A percentile compares a stretch with the other conserved stretches of the same genome.
phyloP scores from a whole-genome alignment of 1,284 basidiomycete species.

The Porogramme epimiltina region DNA sequence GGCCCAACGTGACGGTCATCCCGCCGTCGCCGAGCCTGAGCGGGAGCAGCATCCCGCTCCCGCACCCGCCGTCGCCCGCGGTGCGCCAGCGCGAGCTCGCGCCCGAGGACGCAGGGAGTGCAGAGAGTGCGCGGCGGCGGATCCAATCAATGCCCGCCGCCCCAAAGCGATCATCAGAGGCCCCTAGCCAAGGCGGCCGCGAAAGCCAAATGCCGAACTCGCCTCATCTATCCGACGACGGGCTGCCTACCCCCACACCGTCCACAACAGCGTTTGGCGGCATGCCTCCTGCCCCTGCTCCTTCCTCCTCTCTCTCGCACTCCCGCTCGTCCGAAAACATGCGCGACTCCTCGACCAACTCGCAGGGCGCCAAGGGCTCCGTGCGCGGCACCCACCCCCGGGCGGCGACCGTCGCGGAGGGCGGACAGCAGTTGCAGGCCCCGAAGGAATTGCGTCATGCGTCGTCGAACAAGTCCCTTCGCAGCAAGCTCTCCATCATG shows the following conservation, averaged over 20 bases:
- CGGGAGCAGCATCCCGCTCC: conserved; percentile 23
- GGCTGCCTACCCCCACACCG: conserved; percentile 34
- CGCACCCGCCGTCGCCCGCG: conserved; percentile 4
- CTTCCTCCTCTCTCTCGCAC: conserved; percentile 28
- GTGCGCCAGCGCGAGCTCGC: conserved; percentile 9
- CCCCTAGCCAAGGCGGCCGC: neutral
- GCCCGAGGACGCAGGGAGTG: conserved; percentile 1
- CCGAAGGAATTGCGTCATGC: conserved; percentile 23
- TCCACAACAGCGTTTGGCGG: conserved; percentile 26
- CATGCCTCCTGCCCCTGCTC: conserved; percentile 17
- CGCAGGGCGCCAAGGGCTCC: conserved; percentile 12
- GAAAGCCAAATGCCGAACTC: conserved; percentile 5
- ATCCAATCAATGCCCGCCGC: conserved; percentile 21
- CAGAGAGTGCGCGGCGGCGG: conserved; percentile 18
- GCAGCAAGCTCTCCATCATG: conserved; percentile 29
- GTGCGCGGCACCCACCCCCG: conserved; percentile 17
- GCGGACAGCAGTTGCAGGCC: conserved; percentile 13
- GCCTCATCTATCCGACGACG: conserved; percentile 26
- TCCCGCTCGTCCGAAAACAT: conserved; percentile 43
- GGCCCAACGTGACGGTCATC: conserved; percentile 56
- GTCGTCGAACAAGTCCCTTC: conserved; percentile 27
- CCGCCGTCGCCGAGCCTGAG: conserved; percentile 52
- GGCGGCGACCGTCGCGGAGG: conserved; percentile 22
- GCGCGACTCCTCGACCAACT: conserved; percentile 18
- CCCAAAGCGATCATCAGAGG: conserved; percentile 1